Evolutionary conservation across 805 yeast genomes (phyloP).

Genomic region (Kodamaea restingae): DNA sequence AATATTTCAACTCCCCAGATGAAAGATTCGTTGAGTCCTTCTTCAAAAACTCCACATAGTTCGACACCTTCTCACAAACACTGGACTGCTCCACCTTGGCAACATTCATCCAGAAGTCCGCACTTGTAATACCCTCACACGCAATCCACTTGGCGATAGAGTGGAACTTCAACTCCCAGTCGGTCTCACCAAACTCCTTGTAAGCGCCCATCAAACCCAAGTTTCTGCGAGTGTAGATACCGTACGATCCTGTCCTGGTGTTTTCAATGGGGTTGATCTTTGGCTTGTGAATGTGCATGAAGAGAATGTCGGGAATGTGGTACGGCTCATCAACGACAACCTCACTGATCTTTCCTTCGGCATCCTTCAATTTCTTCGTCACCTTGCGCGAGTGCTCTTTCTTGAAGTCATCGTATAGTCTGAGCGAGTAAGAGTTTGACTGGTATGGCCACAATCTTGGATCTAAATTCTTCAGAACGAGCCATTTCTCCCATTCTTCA

Average conservation of each 20-base stretch:
- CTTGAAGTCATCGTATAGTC: conserved; percentile 12
- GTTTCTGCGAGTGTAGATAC: conserved; percentile 16
- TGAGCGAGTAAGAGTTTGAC: conserved; percentile 12
- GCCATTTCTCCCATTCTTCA: conserved; percentile 27
- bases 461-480: conserved; percentile 15
- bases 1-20: conserved; percentile 9
- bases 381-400: conserved; percentile 3
- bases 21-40: conserved; percentile 15
- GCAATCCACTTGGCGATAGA: conserved; percentile 23
- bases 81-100: conserved; percentile 12
- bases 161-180: conserved; percentile 24
- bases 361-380: conserved; percentile 1
- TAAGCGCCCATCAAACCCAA: conserved; percentile 17
- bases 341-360: conserved; percentile 3
- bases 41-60: conserved; percentile 22
- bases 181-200: conserved; percentile 16
- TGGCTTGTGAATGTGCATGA: conserved; percentile 22
- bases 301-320: conserved; percentile 15
- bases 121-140: conserved; percentile 19
- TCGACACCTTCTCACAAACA: conserved; percentile 19
- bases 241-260: conserved; percentile 10
- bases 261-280: conserved; percentile 17
- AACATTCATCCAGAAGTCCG: conserved; percentile 17
- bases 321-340: conserved; percentile 5
- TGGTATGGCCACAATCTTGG: conserved; percentile 17